A percentile compares a stretch with the other conserved stretches of the same genome.
These are phyloP conservation scores for Exophiala sideris DNA, from an alignment of 2,329 filamentous ascomycete genomes.

Conservation along the genomic window DNA sequence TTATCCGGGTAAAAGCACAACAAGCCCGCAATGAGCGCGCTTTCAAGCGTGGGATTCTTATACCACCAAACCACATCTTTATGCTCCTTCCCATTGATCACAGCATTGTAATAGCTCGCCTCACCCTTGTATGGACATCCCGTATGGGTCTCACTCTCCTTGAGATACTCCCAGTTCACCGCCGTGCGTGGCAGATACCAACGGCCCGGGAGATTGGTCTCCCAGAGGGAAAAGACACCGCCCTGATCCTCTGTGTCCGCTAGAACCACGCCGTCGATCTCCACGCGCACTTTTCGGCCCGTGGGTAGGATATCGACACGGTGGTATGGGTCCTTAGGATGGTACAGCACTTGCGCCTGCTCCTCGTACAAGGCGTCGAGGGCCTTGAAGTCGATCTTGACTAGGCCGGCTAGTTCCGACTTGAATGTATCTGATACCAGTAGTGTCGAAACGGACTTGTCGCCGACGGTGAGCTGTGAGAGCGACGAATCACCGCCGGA, in stretches of 20 bases:
- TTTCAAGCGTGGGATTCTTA: constrained; percentile 24
- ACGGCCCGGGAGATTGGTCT: constrained; percentile 26
- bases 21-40: constrained; percentile 21
- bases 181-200: constrained; percentile 30
- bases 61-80: constrained; percentile 31
- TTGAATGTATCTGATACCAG: constrained; percentile 23
- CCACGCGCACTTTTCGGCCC: constrained; percentile 25
- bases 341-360: constrained; percentile 20
- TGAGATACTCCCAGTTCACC: constrained; percentile 24
- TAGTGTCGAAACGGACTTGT: constrained; percentile 19
- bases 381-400: constrained; percentile 29
- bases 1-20: constrained; percentile 30
- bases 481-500: constrained; percentile 23
- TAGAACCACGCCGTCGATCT: constrained; percentile 23
- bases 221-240: constrained; percentile 28
- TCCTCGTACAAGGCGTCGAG: constrained; percentile 30
- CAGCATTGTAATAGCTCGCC: constrained; percentile 29
- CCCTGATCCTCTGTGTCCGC: constrained; percentile 27
- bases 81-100: constrained; percentile 26
- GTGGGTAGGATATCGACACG: constrained; percentile 27
- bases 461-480: constrained; percentile 15
- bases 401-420: constrained; percentile 24
- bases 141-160: constrained; percentile 25
- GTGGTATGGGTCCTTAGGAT: constrained; percentile 29
- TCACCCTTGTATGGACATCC: constrained; percentile 30